Evolutionary conservation across 768 basidiomycete genomes (phyloP), one percentile per base, ranked within the genome.

Genomic region (Amyloporia xantha): DNA sequence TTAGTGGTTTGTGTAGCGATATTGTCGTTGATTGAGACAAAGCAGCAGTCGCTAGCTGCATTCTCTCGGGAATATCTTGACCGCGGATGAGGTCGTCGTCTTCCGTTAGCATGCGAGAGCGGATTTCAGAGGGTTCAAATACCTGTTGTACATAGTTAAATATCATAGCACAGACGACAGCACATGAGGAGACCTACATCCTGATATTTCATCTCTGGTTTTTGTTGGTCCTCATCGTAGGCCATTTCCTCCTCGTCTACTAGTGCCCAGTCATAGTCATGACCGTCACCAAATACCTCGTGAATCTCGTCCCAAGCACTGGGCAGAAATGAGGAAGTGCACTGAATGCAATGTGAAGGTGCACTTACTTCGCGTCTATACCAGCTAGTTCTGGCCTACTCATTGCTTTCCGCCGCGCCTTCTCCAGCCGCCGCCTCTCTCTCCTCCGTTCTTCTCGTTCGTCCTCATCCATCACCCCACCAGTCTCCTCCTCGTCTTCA

Each of bases 51-150:
- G 84, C 80, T 17, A 98, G 77, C 64, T 95, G 93, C 86, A 94
- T 92, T 41, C 96, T 86, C 63, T 99, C 96, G 1, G 96, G 96
- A 30, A 90, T 81, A 67, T 98, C 96, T 61, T 79, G 81, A 15
- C 78, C 81, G 40, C 94, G 85, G 53, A 99, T 94, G 40, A 91
- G 71, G 59, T 95, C 90, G 65, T 99, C 96, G 50, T 91, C 91
- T 54, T 93, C 91, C 2, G 92, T 95, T 24, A 98, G 72, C 73
- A 91, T 74, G 35, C 89, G 79, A 52, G 84, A 85, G 44, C 81
- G 82, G 62, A 99, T 98, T 71, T 97, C 93, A 10, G 94, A 88
- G 0, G 96, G 96, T 62, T 99, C 96, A 57, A 98, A 99, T 52
- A 98, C 91, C 93, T 98, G 47, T 21, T 51, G 55, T 19, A 35